Evolutionary conservation across 305 asterid species (phyloP).

Genomic region (Euphrasia arctica): DNA sequence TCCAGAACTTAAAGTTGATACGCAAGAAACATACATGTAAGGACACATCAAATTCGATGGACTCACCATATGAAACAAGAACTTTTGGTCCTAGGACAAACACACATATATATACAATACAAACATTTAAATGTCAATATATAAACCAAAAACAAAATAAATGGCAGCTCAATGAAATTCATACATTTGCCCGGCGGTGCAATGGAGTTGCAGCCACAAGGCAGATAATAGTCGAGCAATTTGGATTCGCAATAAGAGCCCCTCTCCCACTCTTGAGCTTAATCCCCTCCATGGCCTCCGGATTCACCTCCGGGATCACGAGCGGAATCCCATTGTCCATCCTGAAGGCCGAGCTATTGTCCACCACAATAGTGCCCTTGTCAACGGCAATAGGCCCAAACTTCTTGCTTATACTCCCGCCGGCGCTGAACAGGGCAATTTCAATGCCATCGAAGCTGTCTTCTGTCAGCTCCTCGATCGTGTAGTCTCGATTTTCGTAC

Average conservation of each 20-base stretch:
- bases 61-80: too few relatives aligned
- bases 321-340: constrained; percentile 90
- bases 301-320: constrained; percentile 93
- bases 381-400: constrained; percentile 75
- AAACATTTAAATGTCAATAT: neutral
- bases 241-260: constrained; percentile 84
- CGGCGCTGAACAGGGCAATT: constrained; percentile 83
- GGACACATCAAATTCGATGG: too few relatives aligned
- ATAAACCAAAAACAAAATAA: neutral
- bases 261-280: constrained; percentile 72
- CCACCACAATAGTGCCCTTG: constrained; percentile 81
- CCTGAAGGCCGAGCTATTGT: constrained; percentile 93
- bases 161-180: constrained; percentile 16
- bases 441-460: constrained; percentile 66
- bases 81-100: too few relatives aligned
- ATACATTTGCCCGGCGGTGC: constrained; percentile 85
- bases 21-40: neutral
- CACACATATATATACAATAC: neutral
- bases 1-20: constrained; percentile 8
- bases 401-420: constrained; percentile 89
- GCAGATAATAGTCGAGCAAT: constrained; percentile 92
- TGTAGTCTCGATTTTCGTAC: constrained; percentile 46
- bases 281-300: constrained; percentile 75
- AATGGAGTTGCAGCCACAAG: constrained; percentile 94
- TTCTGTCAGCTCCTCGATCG: constrained; percentile 59